A percentile compares a stretch with the other conserved stretches of the same genome.
These are phyloP conservation scores for Yamadazyma sp. DNA, from an alignment of 1,139 yeast species.

Conservation along the genomic window DNA sequence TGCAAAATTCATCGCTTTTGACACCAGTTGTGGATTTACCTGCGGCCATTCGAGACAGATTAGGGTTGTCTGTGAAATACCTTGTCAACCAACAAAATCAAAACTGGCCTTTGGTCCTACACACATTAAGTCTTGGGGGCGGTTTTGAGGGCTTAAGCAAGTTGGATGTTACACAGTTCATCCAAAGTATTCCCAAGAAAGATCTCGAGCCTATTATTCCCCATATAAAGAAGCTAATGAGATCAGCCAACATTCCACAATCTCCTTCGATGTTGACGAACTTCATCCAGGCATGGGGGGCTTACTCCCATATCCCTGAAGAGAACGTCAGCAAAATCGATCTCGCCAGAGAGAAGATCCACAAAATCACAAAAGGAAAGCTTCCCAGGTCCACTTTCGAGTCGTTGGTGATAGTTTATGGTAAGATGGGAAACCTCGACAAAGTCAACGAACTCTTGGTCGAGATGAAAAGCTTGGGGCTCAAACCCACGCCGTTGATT, in stretches of 20 bases:
- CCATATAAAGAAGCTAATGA: slow-evolving; percentile 26
- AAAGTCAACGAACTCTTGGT: slow-evolving; percentile 37
- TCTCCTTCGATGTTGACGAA: slow-evolving; percentile 41
- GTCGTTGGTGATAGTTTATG: slow-evolving; percentile 41
- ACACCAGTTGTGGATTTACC: slow-evolving; percentile 39
- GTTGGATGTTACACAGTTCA: slow-evolving; percentile 39
- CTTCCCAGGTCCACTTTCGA: slow-evolving; percentile 32
- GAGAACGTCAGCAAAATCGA: slow-evolving; percentile 27
- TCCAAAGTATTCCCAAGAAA: slow-evolving; percentile 45
- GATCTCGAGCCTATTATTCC: slow-evolving; percentile 37
- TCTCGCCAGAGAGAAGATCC: slow-evolving; percentile 19
- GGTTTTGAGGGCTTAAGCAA: slow-evolving; percentile 41
- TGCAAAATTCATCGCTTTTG: slow-evolving; percentile 14
- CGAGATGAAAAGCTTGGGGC: slow-evolving; percentile 49
- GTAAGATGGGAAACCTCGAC: slow-evolving; percentile 31
- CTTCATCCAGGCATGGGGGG: slow-evolving; percentile 43
- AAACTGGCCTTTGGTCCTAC: slow-evolving; percentile 58
- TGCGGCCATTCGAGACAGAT: slow-evolving; percentile 33
- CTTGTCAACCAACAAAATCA: slow-evolving; percentile 46
- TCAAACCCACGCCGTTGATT: slow-evolving; percentile 57
- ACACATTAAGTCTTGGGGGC: slow-evolving; percentile 38
- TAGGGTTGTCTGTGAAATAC: slow-evolving; percentile 50
- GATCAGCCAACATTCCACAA: slow-evolving; percentile 34
- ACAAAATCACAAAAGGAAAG: slow-evolving; percentile 17
- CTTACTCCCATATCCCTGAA: slow-evolving; percentile 23